Evolutionary conservation across 1,139 yeast genomes (phyloP), one percentile per base, ranked within the genome.

Genomic region (Maudiozyma humilis): DNA sequence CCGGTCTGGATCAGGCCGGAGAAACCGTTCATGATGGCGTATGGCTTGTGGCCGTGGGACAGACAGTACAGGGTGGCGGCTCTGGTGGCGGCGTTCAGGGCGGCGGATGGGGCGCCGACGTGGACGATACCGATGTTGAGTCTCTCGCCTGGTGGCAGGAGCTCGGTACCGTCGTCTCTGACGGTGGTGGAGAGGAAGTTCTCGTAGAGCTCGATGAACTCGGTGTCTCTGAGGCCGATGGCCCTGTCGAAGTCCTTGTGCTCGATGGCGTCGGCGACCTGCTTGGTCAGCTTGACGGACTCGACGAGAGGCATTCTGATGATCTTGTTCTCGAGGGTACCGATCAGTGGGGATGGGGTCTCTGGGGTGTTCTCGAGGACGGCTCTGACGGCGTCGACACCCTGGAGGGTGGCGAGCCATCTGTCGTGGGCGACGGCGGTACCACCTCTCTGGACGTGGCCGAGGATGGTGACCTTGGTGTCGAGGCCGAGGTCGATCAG

Each of bases 381-480:
- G 0, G 89, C 89, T 52, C 77, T 77, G 18, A 83, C 88, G 2
- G 93, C 91, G 52, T 82, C 91, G 44, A 82, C 89, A 64, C 91
- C 93, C 67, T 83, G 93, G 48, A 82, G 58, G 15, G 93, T 82
- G 27, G 89, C 91, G 58, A 83, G 65, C 58, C 77, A 67, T 60
- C 93, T 70, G 62, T 83, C 93, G 52, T 75, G 82, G 1, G 89
- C 88, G 43, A 82, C 89, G 10, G 93, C 91, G 37, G 85, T 75
- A 56, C 93, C 93, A 66, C 93, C 93, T 67, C 93, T 73, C 68
- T 83, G 93, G 37, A 83, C 93, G 57, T 83, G 93, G 39, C 93
- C 93, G 59, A 83, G 70, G 13, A 82, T 80, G 38, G 93, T 83
- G 53, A 82, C 77, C 65, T 89, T 74, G 5, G 93, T 83, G 62